Percentiles rank a stretch among this genome's conserved stretches.
Conservation (phyloP, 371 early-diverging fungal species). For the Actinomortierella wolfii region DNA sequence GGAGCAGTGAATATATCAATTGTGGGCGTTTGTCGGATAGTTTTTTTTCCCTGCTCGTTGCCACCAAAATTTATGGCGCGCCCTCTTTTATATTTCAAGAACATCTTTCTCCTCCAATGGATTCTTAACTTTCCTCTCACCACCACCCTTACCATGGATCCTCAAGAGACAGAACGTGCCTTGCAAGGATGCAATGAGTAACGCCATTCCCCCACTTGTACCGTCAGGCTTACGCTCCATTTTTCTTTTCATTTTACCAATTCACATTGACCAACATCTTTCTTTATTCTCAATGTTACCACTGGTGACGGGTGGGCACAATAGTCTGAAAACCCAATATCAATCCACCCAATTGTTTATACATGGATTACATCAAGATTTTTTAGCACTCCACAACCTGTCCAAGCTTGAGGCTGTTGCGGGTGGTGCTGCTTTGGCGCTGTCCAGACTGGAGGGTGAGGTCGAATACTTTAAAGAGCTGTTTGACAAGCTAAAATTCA, state of each 20-base stretch:
- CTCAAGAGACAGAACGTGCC: conserved; percentile 22
- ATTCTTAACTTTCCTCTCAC: background rate
- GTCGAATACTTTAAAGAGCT: conserved; percentile 49
- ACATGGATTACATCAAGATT: conserved; percentile 39
- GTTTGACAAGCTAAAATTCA: conserved; percentile 58
- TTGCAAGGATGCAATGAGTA: conserved; percentile 23
- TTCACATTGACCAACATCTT: background rate
- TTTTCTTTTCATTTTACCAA: background rate
- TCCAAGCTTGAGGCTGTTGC: conserved; percentile 37
- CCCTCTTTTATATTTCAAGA: background rate
- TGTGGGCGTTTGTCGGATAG: no score
- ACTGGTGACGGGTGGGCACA: no score
- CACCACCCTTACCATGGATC: conserved; percentile 14
- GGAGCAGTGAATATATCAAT: no score
- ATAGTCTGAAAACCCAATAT: conserved; percentile 29
- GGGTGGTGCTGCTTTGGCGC: conserved; percentile 27
- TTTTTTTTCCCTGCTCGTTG: no score
- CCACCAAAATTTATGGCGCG: background rate
- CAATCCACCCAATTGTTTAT: conserved; percentile 25
- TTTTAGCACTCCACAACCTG: conserved; percentile 22
- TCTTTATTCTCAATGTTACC: background rate
- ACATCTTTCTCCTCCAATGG: no score
- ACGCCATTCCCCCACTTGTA: background rate
- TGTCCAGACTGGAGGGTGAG: conserved; percentile 37
- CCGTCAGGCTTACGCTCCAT: background rate